Conservation (phyloP, 306 rosid genomes). For the Dalbergia cultrata region DNA sequence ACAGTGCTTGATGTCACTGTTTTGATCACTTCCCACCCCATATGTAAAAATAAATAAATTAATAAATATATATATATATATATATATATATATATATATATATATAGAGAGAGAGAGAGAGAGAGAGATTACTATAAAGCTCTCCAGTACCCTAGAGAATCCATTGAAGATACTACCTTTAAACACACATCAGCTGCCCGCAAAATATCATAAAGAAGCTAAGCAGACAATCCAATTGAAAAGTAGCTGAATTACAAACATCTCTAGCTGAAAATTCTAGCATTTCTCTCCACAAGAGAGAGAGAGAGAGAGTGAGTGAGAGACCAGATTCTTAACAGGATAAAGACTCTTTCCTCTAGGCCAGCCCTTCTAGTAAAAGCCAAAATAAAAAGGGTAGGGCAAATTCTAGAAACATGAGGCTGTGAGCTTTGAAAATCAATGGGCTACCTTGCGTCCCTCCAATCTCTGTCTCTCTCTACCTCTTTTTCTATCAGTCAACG, state of each 20-base stretch:
- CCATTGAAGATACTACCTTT: neutral
- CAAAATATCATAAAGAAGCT: neutral
- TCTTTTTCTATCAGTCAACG: neutral
- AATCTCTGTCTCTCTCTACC: conserved; percentile 22
- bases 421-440: conserved; percentile 31
- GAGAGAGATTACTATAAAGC: neutral
- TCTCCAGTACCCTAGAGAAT: neutral
- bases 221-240: conserved; percentile 10
- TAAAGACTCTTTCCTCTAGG: neutral
- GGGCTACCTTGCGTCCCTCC: conserved; percentile 16
- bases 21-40: neutral
- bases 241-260: conserved; percentile 19
- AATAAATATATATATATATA: too few relatives aligned
- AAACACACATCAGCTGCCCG: neutral
- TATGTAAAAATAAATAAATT: neutral
- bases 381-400: neutral
- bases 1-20: neutral
- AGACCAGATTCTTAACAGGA: neutral
- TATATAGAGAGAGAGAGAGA: neutral
- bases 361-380: conserved; percentile 7
- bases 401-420: conserved; percentile 18
- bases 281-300: conserved; percentile 6
- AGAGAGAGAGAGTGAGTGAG: too few relatives aligned
- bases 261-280: neutral
- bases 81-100: too few relatives aligned